Evolutionary conservation across 169 alveolate species (phyloP), one percentile per base, ranked within the genome.

Genomic region (Miamiensis avidus): DNA sequence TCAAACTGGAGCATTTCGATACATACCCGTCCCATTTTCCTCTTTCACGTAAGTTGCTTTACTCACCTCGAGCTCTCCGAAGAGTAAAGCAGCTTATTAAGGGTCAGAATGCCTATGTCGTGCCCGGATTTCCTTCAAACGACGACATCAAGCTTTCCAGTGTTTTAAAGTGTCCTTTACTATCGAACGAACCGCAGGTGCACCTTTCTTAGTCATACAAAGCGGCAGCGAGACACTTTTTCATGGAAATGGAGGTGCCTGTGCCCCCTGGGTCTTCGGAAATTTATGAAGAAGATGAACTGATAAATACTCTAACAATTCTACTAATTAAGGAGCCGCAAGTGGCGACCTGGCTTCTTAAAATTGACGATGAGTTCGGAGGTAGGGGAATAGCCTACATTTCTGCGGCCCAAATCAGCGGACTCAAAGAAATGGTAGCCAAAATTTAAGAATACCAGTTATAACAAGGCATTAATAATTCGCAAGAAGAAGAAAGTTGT

Each of bases 321-420:
- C 82, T 94, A 27, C 91, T 94, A 1, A 88, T 93, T 0, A 94
- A 91, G 29, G 90, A 94, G 81, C 88, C 91, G 20, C 76, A 85
- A 34, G 93, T 94, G 27, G 89, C 88, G 29, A 88, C 93, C 1
- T 94, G 97, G 97, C 49, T 94, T 27, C 91, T 94, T 84, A 94
- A 94, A 76, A 93, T 94, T 1, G 97, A 94, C 82, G 94, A 95
- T 89, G 97, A 95, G 86, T 33, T 87, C 15, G 83, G 86, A 81
- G 96, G 97, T 31, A 88, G 98, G 90, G 98, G 98, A n/a, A 95
- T 91, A 72, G 98, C 98, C 0, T 91, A 89, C 76, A 78, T 96
- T 25, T 93, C 90, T 86, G 95, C 94, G 29, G 95, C 89, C 65
- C 81, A 79, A 29, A 88, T 93, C 0, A 93, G 91, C 73, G 87